phyloP scores from a whole-genome alignment of 345 rosid species.

The Capsella bursapastoris region DNA sequence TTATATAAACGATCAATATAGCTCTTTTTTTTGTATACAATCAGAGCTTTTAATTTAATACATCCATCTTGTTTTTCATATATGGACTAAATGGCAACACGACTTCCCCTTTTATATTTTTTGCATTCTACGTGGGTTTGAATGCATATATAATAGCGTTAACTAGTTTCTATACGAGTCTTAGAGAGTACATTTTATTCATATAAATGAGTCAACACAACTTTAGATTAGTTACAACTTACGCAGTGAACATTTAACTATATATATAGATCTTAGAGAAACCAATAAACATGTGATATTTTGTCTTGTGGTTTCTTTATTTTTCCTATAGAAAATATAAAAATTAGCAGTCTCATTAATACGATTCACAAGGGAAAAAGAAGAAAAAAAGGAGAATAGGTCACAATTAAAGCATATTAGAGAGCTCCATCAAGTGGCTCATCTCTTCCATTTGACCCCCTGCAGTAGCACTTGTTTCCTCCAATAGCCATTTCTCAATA shows the following conservation, averaged over 20 bases:
- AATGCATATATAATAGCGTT: no score
- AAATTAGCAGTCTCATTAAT: slow-evolving; percentile 39
- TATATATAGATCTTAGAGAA: slow-evolving; percentile 29
- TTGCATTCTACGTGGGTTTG: neutral
- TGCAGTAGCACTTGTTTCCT: slow-evolving; percentile 54
- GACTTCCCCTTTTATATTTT: neutral
- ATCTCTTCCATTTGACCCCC: slow-evolving; percentile 64
- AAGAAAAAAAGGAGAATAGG: slow-evolving; percentile 1
- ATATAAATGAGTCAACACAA: slow-evolving; percentile 26
- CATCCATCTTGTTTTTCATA: slow-evolving; percentile 18
- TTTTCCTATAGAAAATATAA: slow-evolving; percentile 15
- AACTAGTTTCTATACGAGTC: no score
- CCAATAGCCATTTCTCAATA: slow-evolving; percentile 98
- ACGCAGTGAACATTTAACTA: slow-evolving; percentile 34
- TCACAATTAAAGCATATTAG: slow-evolving; percentile 43
- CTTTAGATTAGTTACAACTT: slow-evolving; percentile 42
- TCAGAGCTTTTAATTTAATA: slow-evolving; percentile 11
- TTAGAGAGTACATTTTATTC: neutral
- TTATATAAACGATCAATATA: slow-evolving; percentile 19
- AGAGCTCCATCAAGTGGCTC: slow-evolving; percentile 62
- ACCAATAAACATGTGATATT: slow-evolving; percentile 22
- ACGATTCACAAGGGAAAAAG: slow-evolving; percentile 12
- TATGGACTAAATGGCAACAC: slow-evolving; percentile 35
- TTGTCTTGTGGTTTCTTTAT: slow-evolving; percentile 39
- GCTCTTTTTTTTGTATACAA: slow-evolving; percentile 24